Evolutionary conservation across 1,139 yeast species (phyloP), one percentile per base, ranked within the genome.

Genomic region (Taphrina betulina): DNA sequence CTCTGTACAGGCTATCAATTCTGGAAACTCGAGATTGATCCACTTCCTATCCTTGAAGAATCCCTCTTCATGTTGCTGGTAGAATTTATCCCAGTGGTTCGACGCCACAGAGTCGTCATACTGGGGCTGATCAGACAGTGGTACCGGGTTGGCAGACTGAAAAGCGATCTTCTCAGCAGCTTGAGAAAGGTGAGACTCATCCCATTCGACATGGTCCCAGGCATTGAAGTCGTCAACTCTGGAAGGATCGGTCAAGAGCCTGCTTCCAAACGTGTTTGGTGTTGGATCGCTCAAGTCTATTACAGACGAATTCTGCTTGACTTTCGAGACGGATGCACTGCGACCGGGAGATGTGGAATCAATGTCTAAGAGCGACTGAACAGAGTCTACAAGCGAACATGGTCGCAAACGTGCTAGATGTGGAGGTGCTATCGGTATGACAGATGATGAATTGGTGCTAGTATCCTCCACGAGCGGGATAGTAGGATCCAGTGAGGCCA

Each of bases 161-260:
- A 81, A 79, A 12, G 79, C 72, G 26, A 92, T 85, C 69, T 83
- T 80, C 63, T 77, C 82, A 67, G 85, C 78, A 2, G 96, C 96
- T 63, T 83, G 81, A 19, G 75, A 69, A 26, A 83, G 72, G 68
- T 94, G 97, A 64, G 88, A 95, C 51, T 85, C 89, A 48, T 95
- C 97, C 96, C 96, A 90, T 67, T 89, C 96, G 19, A 89, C 96
- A 68, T 94, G 95, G 68, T 92, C 99, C 81, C 99, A 92, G 0
- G 99, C 98, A 69, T 92, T 92, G 68, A 86, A 95, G 61, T 79
- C 79, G 81, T 95, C 92, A 1, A 94, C 95, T 16, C 71, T 71
- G 41, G 88, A 90, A 3, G 83, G 82, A 48, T 82, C 79, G 3
- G 78, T 78, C 59, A 92, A 74, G 62, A 72, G 80, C 57, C 99